phyloP scores from a whole-genome alignment of 768 basidiomycete genomes.

The Rossbeevera mucosa region DNA sequence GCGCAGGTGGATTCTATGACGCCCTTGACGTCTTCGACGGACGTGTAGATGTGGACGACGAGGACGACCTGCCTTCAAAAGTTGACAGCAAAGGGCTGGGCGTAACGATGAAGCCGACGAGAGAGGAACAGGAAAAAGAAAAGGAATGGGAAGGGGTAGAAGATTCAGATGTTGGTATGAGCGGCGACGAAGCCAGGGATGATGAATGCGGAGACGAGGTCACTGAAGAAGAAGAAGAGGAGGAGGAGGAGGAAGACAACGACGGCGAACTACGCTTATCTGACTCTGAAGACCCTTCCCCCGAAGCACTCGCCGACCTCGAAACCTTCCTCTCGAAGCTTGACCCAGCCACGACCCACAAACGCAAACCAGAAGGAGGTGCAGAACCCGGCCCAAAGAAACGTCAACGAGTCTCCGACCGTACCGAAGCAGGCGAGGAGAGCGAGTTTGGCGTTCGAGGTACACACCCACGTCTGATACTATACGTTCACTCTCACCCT shows the following conservation, averaged over 20 bases:
- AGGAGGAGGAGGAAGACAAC: constrained; percentile 13
- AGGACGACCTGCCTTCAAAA: constrained; percentile 9
- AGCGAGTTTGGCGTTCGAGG: constrained; percentile 72
- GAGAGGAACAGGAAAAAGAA: constrained; percentile 37
- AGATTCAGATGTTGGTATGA: constrained; percentile 28
- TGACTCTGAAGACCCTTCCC: constrained; percentile 46
- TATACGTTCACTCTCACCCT: neutral
- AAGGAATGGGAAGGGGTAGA: constrained; percentile 26
- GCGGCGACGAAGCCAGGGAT: constrained; percentile 35
- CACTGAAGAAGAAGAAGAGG: constrained; percentile 32
- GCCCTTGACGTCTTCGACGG: constrained; percentile 65
- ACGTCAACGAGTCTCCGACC: constrained; percentile 59
- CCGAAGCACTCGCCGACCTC: constrained; percentile 63
- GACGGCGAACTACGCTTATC: constrained; percentile 46
- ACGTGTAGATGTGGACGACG: constrained; percentile 38
- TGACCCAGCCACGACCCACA: constrained; percentile 49
- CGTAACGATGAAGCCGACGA: constrained; percentile 49
- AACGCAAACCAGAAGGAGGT: constrained; percentile 42
- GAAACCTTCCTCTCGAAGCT: constrained; percentile 68
- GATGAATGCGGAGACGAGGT: constrained; percentile 11
- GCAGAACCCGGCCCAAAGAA: constrained; percentile 39
- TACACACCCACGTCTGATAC: constrained; percentile 15
- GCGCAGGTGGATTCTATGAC: constrained; percentile 57
- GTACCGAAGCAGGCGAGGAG: constrained; percentile 75
- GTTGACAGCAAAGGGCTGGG: constrained; percentile 3